A percentile compares a stretch with the other conserved stretches of the same genome.
These are phyloP conservation scores for Lactarius vividus DNA, from an alignment of 768 basidiomycete genomes.

Conservation along the genomic window DNA sequence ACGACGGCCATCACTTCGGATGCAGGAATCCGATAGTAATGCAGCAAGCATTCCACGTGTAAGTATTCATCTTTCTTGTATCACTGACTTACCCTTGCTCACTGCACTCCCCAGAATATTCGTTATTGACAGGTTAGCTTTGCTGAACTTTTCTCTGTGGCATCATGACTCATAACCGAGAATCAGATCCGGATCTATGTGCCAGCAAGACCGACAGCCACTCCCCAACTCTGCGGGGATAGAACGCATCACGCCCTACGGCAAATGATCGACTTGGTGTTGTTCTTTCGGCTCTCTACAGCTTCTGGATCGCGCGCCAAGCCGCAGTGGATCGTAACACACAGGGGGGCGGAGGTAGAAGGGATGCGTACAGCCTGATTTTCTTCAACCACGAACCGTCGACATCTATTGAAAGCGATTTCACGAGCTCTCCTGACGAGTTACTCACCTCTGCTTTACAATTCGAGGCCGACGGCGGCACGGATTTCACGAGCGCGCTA, in stretches of 20 bases:
- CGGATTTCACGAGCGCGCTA: slow-evolving; percentile 46
- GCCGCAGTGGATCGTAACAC: slow-evolving; percentile 34
- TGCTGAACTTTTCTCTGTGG: background rate
- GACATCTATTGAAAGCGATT: slow-evolving; percentile 44
- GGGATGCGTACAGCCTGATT: slow-evolving; percentile 57
- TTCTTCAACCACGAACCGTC: slow-evolving; percentile 39
- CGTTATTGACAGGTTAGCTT: slow-evolving; percentile 46
- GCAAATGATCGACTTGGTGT: slow-evolving; percentile 54
- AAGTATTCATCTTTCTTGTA: slow-evolving; percentile 29
- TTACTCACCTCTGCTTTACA: slow-evolving; percentile 41
- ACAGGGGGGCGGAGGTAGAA: slow-evolving; percentile 34
- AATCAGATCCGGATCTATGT: slow-evolving; percentile 53
- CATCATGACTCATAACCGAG: background rate
- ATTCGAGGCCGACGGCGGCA: slow-evolving; percentile 38
- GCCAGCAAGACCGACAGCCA: slow-evolving; percentile 40
- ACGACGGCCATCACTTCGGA: slow-evolving; percentile 52
- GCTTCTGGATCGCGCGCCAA: slow-evolving; percentile 54
- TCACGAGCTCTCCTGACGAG: slow-evolving; percentile 43
- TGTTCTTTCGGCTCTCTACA: slow-evolving; percentile 51
- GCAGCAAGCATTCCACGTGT: slow-evolving; percentile 62
- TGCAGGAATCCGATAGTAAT: slow-evolving; percentile 53
- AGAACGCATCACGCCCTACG: slow-evolving; percentile 35
- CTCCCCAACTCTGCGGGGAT: slow-evolving; percentile 43
- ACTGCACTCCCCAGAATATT: slow-evolving; percentile 40
- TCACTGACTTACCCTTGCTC: background rate